Base-by-base conservation (phyloP, 495 filamentous ascomycete species). In the Cryomyces antarcticus region DNA sequence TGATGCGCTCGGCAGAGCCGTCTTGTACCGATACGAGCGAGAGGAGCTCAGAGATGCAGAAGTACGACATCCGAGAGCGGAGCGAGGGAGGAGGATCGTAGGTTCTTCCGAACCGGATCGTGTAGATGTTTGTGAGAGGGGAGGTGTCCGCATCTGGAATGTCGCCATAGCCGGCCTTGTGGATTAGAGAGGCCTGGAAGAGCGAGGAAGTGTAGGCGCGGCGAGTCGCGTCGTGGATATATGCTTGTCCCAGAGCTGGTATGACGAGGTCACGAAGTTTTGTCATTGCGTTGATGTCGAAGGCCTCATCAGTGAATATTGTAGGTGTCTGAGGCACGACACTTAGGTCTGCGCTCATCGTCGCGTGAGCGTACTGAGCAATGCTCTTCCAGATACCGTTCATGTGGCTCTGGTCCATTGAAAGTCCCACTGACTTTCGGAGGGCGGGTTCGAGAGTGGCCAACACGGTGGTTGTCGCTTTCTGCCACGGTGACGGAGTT, bases 121-220 rank as follows among this genome's bases (percentile, higher is more conserved):
- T 67, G 57, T 77, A 78, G 31, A 93, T 62, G 9, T 69, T 62
- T 28, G 69, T 58, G 5, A 92, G 71, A 46, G 10, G 75, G 61
- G 28, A 74, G 65, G 17, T 41, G 27, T 41, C 31, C 0, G 41
- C 28, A n/a, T 39, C 24, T 6, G 55, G 52, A 12, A 59, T 43
- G 46, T 92, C 84, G 17, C 71, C 65, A 7, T 73, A 70, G 24
- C 77, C 67, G 0, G 76, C 72, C 4, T 66, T 48, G 55, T 93
- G 84, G 46, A 93, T 78, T 50, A 94, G 72, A 24, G 87, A 94
- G 13, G 71, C 80, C 40, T 69, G 63, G 60, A 95, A 86, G n/a
- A 97, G 70, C 12, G 73, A 73, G 42, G 72, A 72, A 1, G 78
- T 70, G 52, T 89, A 94, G 6, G 69, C 60, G n/a, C 68, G 69